Conservation (phyloP, 106 monocot genomes). For the Acorus calamus region DNA sequence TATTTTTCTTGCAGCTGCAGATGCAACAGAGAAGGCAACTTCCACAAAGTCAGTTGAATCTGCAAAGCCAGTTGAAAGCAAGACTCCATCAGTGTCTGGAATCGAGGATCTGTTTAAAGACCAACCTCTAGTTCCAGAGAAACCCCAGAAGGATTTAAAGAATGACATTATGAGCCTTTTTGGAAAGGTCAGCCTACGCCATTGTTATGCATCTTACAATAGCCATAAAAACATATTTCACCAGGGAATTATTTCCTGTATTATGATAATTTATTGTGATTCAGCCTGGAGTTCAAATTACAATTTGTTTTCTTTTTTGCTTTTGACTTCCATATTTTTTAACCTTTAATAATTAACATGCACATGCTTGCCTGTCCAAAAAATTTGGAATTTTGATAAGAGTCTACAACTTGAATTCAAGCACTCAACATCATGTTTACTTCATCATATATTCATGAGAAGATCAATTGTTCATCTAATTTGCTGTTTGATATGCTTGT, state of each 20-base stretch:
- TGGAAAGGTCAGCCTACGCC: conserved; percentile 55
- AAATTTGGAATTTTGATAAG: too few species aligned
- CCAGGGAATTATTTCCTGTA: too few species aligned
- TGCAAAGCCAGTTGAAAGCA: conserved; percentile 40
- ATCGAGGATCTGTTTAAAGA: conserved; percentile 72
- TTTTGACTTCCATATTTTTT: too few species aligned
- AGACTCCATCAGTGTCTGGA: conserved; percentile 18
- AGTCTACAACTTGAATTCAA: too few species aligned
- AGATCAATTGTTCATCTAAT: neutral
- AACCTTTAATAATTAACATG: too few species aligned
- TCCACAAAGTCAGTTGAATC: conserved; percentile 22
- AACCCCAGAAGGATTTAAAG: conserved; percentile 35
- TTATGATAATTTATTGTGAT: too few species aligned
- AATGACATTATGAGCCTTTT: conserved; percentile 96
- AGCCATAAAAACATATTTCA: neutral
- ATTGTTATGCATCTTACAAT: neutral
- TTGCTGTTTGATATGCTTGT: neutral
- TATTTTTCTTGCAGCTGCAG: conserved; percentile 38
- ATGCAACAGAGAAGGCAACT: conserved; percentile 22
- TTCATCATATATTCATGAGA: too few species aligned
- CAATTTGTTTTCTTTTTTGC: too few species aligned
- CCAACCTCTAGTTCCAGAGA: conserved; percentile 23
- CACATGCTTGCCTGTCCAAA: too few species aligned
- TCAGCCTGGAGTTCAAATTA: too few species aligned
- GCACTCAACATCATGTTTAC: too few species aligned